Evolutionary conservation across 208 protist genomes (phyloP), one percentile per base, ranked within the genome.

Genomic region (Crithidia brevicula): DNA sequence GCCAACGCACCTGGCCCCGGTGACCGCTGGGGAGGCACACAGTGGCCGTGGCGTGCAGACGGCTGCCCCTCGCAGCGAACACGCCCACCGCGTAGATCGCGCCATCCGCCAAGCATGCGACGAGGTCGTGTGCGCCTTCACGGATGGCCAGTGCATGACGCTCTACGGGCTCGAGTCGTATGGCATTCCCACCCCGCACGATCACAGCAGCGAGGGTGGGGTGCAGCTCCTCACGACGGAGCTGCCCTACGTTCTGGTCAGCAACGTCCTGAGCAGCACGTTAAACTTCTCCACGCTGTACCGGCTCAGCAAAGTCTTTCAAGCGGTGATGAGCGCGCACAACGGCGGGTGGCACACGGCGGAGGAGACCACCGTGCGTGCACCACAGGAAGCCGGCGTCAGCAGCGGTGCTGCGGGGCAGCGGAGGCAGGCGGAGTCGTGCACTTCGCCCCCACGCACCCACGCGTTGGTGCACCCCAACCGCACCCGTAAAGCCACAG

Each of bases 71-170:
- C 25, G 33, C 3, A 46, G 33, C 18, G 52, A 75, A 22, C 50
- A 71, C 13, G 13, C 58, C 11, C 49, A 47, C 27, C 47, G 51
- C 36, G 68, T 81, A 33, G 57, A 69, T 9, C 61, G 50, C 3
- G 67, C 85, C 18, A 77, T 94, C 13, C 77, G 76, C 4, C 52
- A 63, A 15, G 85, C 81, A 0, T 90, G 88, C 57, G 74, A 89
- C 68, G 88, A 94, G 46, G 42, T 94, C 0, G 81, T 94, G 10
- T 66, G 64, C 15, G 67, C 75, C 52, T 69, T 91, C 42, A 94
- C 74, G 15, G 64, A 46, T 30, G 75, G 65, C 3, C 65, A 49
- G n/a, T 77, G 80, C 15, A 50, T 63, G 22, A 77, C 79, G 38
- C 40, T 90, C 28, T 61, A 77, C 20, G 72, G 71, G 1, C 33